These are phyloP conservation scores for Gossypium gossypioides DNA, from an alignment of 441 rosid species.

Conservation along the genomic window DNA sequence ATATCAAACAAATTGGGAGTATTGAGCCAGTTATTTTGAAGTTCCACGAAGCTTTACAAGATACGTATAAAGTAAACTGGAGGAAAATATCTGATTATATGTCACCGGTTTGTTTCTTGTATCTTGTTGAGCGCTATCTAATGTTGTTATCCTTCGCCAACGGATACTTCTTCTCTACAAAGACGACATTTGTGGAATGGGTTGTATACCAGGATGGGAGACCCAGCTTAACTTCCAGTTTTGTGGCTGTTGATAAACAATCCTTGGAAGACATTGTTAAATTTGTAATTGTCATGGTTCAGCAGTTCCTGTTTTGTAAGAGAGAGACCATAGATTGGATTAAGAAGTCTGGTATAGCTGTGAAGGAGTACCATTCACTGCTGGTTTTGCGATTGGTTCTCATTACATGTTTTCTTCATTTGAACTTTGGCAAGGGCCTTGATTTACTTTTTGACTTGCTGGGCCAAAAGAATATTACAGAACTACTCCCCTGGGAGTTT, in stretches of 20 bases:
- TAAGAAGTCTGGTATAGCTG: slow-evolving; percentile 4
- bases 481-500: too few species aligned
- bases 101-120: slow-evolving; percentile 33
- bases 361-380: slow-evolving; percentile 7
- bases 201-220: slow-evolving; percentile 13
- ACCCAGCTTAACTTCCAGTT: background rate
- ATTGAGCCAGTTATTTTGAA: background rate
- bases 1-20: background rate
- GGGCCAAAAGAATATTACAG: too few species aligned
- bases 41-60: slow-evolving; percentile 25
- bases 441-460: background rate
- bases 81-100: slow-evolving; percentile 22
- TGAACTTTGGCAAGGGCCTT: slow-evolving; percentile 22
- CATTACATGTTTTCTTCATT: slow-evolving; percentile 23
- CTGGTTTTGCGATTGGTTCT: slow-evolving; percentile 31
- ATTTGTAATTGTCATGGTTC: slow-evolving; percentile 1
- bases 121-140: slow-evolving; percentile 35
- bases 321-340: slow-evolving; percentile 27
- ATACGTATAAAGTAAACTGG: slow-evolving; percentile 31
- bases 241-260: background rate
- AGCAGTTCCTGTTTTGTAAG: slow-evolving; percentile 13
- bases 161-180: slow-evolving; percentile 22
- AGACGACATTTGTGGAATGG: slow-evolving; percentile 32
- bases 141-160: slow-evolving; percentile 16
- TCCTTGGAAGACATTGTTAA: background rate